phyloP scores from a whole-genome alignment of 768 basidiomycete genomes.

The Collybiopsis confluens region DNA sequence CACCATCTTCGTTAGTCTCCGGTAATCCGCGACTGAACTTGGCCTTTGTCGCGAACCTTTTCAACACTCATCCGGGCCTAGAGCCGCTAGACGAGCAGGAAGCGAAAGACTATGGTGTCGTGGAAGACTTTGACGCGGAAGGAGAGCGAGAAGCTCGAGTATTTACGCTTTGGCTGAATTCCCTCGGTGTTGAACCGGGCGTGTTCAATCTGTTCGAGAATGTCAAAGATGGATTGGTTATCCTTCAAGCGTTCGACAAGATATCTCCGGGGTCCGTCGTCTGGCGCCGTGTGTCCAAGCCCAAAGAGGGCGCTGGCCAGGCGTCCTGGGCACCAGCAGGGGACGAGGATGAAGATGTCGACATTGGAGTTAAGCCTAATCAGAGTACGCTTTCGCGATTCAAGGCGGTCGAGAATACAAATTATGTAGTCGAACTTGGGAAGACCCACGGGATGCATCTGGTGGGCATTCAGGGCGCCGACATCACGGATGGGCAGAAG shows the following conservation, averaged over 20 bases:
- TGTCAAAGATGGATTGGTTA: constrained; percentile 84
- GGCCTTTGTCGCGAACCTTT: constrained; percentile 96
- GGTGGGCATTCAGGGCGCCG: constrained; percentile 96
- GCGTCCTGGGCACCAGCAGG: constrained; percentile 32
- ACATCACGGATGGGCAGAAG: constrained; percentile 91
- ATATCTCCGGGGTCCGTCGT: constrained; percentile 87
- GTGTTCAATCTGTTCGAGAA: constrained; percentile 98
- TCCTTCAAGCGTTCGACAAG: constrained; percentile 97
- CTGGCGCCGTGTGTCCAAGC: constrained; percentile 96
- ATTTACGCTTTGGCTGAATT: constrained; percentile 98
- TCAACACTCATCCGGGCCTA: constrained; percentile 96
- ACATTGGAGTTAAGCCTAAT: constrained; percentile 79
- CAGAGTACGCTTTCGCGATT: constrained; percentile 87
- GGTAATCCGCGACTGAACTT: constrained; percentile 98
- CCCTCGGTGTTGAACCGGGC: constrained; percentile 91
- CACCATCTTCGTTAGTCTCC: constrained; percentile 82
- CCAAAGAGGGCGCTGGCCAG: constrained; percentile 58
- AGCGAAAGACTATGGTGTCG: constrained; percentile 80
- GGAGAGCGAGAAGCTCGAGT: constrained; percentile 98
- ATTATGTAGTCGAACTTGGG: constrained; percentile 90
- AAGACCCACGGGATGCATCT: constrained; percentile 92
- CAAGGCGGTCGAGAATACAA: constrained; percentile 98
- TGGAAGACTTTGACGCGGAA: constrained; percentile 98
- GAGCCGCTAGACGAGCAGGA: constrained; percentile 93
- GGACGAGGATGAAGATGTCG: constrained; percentile 65